phyloP scores from a whole-genome alignment of 2,329 filamentous ascomycete species.

The Neopestalotiopsis clavispora region DNA sequence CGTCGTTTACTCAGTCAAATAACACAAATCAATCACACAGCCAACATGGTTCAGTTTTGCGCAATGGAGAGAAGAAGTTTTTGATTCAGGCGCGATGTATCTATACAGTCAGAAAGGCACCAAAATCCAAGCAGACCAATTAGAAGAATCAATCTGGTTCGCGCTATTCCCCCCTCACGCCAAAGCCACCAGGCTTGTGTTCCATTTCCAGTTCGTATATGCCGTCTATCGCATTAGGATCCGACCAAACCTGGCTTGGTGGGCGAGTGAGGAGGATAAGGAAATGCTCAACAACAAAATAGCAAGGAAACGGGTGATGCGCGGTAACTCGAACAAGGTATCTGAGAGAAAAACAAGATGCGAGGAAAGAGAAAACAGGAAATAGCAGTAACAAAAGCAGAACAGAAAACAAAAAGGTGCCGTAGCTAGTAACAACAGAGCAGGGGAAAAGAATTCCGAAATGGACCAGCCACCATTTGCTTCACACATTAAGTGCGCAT shows the following conservation, averaged over 20 bases:
- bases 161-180: conserved; percentile 24
- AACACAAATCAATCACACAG: background rate
- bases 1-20: too few species aligned
- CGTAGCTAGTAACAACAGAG: conserved; percentile 52
- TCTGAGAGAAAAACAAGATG: conserved; percentile 45
- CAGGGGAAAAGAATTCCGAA: conserved; percentile 44
- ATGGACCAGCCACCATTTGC: conserved; percentile 43
- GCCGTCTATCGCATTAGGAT: conserved; percentile 31
- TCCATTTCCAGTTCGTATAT: conserved; percentile 23
- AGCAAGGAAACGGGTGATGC: conserved; percentile 22
- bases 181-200: conserved; percentile 25
- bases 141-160: conserved; percentile 34
- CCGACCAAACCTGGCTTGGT: conserved; percentile 26
- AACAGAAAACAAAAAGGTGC: conserved; percentile 47
- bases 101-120: conserved; percentile 33
- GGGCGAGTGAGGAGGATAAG: conserved; percentile 21
- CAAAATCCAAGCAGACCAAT: conserved; percentile 27
- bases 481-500: conserved; percentile 43
- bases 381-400: conserved; percentile 32
- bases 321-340: conserved; percentile 65
- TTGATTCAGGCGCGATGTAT: conserved; percentile 24
- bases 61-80: conserved; percentile 19
- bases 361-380: conserved; percentile 27
- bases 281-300: conserved; percentile 12
- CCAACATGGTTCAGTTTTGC: background rate